phyloP scores from a whole-genome alignment of 352 stramenopile genomes.

The Pythium scleroteichum region DNA sequence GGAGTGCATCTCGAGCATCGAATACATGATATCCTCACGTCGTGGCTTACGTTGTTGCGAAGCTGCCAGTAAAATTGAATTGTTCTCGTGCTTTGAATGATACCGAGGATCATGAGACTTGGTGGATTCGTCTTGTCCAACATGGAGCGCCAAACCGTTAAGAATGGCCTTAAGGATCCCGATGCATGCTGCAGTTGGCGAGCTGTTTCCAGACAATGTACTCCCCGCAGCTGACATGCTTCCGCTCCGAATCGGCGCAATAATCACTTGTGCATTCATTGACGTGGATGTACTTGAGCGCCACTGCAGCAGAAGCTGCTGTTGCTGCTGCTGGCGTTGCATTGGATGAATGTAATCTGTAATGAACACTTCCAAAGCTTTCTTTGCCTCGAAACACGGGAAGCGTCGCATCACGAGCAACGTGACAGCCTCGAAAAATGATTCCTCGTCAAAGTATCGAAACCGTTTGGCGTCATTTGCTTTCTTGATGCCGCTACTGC shows the following conservation, averaged over 20 bases:
- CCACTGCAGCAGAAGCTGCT: conserved; percentile 5
- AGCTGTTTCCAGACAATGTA: conserved; percentile 12
- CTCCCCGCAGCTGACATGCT: conserved; percentile 8
- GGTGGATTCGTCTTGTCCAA: conserved; percentile 38
- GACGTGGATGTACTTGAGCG: conserved; percentile 13
- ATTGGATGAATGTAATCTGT: conserved; percentile 51
- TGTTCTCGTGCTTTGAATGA: conserved; percentile 22
- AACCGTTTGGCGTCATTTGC: conserved; percentile 40
- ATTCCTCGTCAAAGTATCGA: conserved; percentile 66
- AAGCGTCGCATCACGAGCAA: conserved; percentile 64
- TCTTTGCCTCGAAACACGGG: conserved; percentile 52
- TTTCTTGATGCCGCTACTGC: conserved; percentile 17
- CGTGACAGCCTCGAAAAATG: conserved; percentile 74
- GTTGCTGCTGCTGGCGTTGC: conserved; percentile 29
- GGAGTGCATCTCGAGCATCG: conserved; percentile 77
- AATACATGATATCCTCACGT: conserved; percentile 64
- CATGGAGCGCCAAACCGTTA: conserved; percentile 46
- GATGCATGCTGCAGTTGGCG: conserved; percentile 30
- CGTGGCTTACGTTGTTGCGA: conserved; percentile 29
- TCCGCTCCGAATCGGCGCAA: conserved; percentile 7
- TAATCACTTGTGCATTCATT: background rate
- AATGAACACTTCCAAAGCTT: conserved; percentile 55
- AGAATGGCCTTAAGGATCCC: conserved; percentile 49
- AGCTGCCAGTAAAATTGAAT: conserved; percentile 12
- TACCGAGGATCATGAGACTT: conserved; percentile 24